Evolutionary conservation across 202 grass and related monocot species (phyloP).

Genomic region (Panicum virgatum): DNA sequence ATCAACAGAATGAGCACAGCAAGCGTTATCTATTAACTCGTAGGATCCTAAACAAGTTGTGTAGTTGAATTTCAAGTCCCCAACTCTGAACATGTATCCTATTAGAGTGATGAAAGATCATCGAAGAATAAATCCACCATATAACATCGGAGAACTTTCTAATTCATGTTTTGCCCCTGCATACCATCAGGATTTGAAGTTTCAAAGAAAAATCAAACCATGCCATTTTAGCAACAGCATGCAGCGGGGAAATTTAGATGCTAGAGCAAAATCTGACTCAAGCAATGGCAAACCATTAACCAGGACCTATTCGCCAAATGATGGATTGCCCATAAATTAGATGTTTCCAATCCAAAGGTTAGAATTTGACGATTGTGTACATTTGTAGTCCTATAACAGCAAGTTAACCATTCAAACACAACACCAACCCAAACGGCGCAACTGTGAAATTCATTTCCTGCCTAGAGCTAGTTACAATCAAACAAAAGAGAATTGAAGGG

Average conservation of each 20-base stretch:
- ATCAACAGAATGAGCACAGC: conserved; percentile 17
- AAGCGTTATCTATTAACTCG: background rate
- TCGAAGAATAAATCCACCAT: background rate
- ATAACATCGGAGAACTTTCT: background rate
- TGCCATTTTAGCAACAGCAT: background rate
- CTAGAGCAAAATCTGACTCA: background rate
- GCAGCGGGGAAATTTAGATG: background rate
- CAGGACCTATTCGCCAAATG: background rate
- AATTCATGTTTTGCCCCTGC: background rate
- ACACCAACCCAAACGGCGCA: background rate
- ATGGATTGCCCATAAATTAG: conserved; percentile 1
- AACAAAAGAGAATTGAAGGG: conserved; percentile 8
- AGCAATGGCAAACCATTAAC: background rate
- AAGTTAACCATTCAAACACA: background rate
- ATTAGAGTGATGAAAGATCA: background rate
- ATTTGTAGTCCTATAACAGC: background rate
- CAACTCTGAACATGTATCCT: background rate
- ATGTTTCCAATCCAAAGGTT: background rate
- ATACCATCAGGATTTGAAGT: background rate
- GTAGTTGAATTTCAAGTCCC: background rate
- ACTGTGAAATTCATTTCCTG: background rate
- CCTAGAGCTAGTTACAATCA: conserved; percentile 14
- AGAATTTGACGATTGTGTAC: background rate
- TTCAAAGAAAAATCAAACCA: background rate
- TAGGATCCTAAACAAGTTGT: conserved; percentile 4